Evolutionary conservation across 495 filamentous ascomycete genomes (phyloP).

Genomic region (Aspergillus sclerotiicarbonarius): DNA sequence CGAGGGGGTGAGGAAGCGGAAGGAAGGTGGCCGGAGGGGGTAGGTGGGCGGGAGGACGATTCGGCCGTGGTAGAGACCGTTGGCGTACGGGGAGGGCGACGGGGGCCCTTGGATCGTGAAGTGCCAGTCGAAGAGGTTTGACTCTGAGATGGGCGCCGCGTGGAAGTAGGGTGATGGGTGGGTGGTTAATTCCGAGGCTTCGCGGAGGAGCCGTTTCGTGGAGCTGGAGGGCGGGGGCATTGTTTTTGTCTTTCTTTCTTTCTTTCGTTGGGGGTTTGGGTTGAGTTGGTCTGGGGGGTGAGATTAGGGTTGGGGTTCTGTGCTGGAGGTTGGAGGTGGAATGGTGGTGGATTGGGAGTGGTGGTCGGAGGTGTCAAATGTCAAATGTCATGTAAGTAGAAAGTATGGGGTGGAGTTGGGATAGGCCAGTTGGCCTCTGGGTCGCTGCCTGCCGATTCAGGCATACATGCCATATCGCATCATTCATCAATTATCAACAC

Average conservation of each 20-base stretch:
- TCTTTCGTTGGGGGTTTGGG: constrained; percentile 8
- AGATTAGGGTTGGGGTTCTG: too few relatives aligned
- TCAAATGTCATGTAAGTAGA: too few relatives aligned
- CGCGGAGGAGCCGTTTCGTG: constrained; percentile 62
- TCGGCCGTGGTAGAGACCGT: constrained; percentile 90
- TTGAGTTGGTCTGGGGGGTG: constrained; percentile 2
- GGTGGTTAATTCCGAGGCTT: constrained; percentile 78
- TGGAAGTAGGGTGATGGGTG: constrained; percentile 78
- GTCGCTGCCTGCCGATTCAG: constrained; percentile 12
- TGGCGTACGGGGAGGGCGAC: constrained; percentile 68
- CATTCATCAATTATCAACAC: background rate
- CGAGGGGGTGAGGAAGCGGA: constrained; percentile 90
- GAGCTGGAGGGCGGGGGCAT: constrained; percentile 39
- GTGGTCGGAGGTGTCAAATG: background rate
- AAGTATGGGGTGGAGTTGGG: constrained; percentile 2
- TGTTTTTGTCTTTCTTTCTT: constrained; percentile 15
- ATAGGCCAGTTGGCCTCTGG: constrained; percentile 10
- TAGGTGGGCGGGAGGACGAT: constrained; percentile 88
- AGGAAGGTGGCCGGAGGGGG: constrained; percentile 83
- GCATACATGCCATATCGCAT: constrained; percentile 3
- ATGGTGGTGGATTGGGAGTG: constrained; percentile 3
- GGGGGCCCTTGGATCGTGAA: constrained; percentile 95
- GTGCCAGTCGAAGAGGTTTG: constrained; percentile 98
- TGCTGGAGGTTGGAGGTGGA: background rate
- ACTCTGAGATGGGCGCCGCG: constrained; percentile 71